Evolutionary conservation across 169 alveolate species (phyloP).

Genomic region (Eimeria maxima): DNA sequence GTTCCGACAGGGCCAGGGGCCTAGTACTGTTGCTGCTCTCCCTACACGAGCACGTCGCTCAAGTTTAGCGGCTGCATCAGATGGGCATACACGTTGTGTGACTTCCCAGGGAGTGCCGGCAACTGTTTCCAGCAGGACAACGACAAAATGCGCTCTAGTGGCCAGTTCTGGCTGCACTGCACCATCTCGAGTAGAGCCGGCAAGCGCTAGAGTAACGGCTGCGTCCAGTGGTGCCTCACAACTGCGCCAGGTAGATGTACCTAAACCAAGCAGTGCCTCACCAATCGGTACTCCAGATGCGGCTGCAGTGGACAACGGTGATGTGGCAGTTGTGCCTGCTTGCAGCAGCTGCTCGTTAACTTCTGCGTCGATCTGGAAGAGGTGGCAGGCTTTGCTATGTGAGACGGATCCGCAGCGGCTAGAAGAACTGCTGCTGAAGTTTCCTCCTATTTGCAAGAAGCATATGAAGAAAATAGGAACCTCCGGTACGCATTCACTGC

Average conservation of each 20-base stretch:
- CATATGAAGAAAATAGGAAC: neutral
- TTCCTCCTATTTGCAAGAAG: constrained; percentile 37
- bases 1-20: neutral
- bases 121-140: neutral
- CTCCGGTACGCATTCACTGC: constrained; percentile 2
- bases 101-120: neutral
- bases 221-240: neutral
- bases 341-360: constrained; percentile 61
- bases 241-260: neutral
- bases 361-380: constrained; percentile 19
- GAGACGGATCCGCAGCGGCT: constrained; percentile 38
- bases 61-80: neutral
- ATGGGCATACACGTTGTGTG: neutral
- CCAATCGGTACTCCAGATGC: neutral
- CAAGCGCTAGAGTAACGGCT: neutral
- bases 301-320: neutral
- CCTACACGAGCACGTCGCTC: neutral
- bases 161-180: neutral
- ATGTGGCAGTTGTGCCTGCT: constrained; percentile 46
- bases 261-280: neutral
- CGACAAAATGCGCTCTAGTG: neutral
- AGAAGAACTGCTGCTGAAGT: constrained; percentile 39
- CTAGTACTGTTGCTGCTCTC: neutral
- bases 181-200: neutral
- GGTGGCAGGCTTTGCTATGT: constrained; percentile 39